Percentiles rank a stretch among this genome's conserved stretches.
These are phyloP conservation scores for Anisogramma anomala DNA, from an alignment of 2,329 filamentous ascomycete species.

Conservation along the genomic window DNA sequence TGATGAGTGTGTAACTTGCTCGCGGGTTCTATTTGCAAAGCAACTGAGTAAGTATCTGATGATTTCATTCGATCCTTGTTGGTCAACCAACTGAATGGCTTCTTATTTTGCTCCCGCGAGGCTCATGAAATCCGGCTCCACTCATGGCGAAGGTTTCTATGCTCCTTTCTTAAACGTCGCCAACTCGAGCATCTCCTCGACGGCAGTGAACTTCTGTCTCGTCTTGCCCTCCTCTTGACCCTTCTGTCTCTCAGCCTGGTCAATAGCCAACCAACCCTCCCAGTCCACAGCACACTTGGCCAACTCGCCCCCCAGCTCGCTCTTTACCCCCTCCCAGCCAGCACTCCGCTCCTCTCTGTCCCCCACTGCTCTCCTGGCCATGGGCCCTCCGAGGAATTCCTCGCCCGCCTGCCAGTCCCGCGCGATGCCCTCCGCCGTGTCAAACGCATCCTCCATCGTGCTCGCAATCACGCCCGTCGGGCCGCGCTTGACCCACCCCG, in stretches of 20 bases:
- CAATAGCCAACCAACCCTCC: conserved; percentile 76
- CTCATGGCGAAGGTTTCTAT: too few species aligned
- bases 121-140: too few species aligned
- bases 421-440: conserved; percentile 71
- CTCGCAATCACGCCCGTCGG: conserved; percentile 92
- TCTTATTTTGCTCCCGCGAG: neutral
- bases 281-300: conserved; percentile 47
- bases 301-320: conserved; percentile 35
- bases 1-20: too few species aligned
- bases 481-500: conserved; percentile 92
- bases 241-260: conserved; percentile 56
- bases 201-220: conserved; percentile 57
- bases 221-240: conserved; percentile 74
- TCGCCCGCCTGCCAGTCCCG: conserved; percentile 54
- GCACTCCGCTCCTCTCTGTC: conserved; percentile 10
- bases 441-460: conserved; percentile 91
- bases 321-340: conserved; percentile 69
- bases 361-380: neutral
- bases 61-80: too few species aligned
- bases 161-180: neutral
- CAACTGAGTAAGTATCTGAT: conserved; percentile 33
- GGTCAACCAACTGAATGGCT: too few species aligned
- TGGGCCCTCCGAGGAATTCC: conserved; percentile 27
- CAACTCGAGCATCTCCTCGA: conserved; percentile 41
- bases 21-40: conserved; percentile 9